These are phyloP conservation scores for Fusarium subglutinans DNA, from an alignment of 2,329 filamentous ascomycete genomes.

Conservation along the genomic window DNA sequence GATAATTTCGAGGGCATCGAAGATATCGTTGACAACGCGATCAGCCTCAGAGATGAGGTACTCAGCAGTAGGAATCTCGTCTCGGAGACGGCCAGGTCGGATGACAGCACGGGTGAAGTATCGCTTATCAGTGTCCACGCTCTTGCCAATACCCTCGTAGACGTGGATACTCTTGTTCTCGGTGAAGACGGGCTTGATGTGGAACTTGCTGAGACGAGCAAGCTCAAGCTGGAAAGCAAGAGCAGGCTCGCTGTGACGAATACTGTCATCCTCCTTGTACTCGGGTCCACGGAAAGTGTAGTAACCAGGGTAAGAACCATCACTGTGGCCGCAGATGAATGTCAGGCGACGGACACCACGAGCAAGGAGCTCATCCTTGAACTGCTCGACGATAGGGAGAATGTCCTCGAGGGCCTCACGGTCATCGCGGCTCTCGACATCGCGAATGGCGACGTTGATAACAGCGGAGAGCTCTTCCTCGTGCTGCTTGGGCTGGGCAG, in stretches of 20 bases:
- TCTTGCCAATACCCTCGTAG: slow-evolving; percentile 95
- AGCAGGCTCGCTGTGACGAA: slow-evolving; percentile 96
- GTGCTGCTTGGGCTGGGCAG: slow-evolving; percentile 45
- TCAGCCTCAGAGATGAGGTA: slow-evolving; percentile 98
- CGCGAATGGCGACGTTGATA: slow-evolving; percentile 89
- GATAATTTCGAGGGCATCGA: slow-evolving; percentile 97
- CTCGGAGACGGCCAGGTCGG: slow-evolving; percentile 89
- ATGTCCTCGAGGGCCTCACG: slow-evolving; percentile 82
- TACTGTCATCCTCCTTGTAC: slow-evolving; percentile 92
- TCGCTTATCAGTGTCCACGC: slow-evolving; percentile 93
- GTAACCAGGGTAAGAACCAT: slow-evolving; percentile 95
- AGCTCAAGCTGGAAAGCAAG: slow-evolving; percentile 99
- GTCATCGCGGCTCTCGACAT: slow-evolving; percentile 86
- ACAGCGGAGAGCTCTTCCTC: slow-evolving; percentile 86
- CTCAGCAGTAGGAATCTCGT: slow-evolving; percentile 98
- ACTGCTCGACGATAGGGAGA: slow-evolving; percentile 76
- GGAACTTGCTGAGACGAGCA: slow-evolving; percentile 92
- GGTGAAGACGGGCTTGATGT: slow-evolving; percentile 97
- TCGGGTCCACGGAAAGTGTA: slow-evolving; percentile 95
- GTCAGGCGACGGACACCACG: slow-evolving; percentile 89
- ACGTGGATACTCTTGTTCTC: slow-evolving; percentile 99
- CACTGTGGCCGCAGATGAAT: slow-evolving; percentile 94
- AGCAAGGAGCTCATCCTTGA: slow-evolving; percentile 83
- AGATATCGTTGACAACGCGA: slow-evolving; percentile 95
- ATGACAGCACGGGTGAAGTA: slow-evolving; percentile 98